Conservation (phyloP, 495 filamentous ascomycete genomes). For the Hypoxylon fragiforme region DNA sequence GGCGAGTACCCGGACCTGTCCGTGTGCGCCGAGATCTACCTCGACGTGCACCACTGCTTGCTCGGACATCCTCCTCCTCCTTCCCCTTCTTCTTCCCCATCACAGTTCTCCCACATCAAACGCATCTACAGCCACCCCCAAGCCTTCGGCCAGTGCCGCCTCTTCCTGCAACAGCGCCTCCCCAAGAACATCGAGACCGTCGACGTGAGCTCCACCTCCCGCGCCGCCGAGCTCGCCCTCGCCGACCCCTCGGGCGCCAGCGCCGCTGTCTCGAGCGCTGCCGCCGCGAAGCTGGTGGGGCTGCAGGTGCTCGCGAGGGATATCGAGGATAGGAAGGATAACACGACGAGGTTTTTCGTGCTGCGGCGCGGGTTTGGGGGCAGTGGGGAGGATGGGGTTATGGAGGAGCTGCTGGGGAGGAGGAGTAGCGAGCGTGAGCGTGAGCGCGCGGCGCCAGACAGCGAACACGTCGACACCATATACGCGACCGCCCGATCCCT, state of each 20-base stretch:
- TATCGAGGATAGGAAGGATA: slow-evolving; percentile 83
- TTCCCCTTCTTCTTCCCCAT: slow-evolving; percentile 3
- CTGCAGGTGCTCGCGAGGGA: slow-evolving; percentile 69
- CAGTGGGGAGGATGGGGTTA: not conserved
- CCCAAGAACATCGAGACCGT: slow-evolving; percentile 73
- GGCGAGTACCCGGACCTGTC: slow-evolving; percentile 62
- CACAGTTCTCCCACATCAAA: slow-evolving; percentile 51
- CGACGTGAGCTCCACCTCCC: slow-evolving; percentile 84
- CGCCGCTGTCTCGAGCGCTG: slow-evolving; percentile 75
- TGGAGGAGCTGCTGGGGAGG: not conserved
- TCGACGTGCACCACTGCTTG: slow-evolving; percentile 85
- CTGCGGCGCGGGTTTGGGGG: slow-evolving; percentile 51
- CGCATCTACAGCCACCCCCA: slow-evolving; percentile 89
- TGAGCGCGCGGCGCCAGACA: slow-evolving; percentile 1
- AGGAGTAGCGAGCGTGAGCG: not conserved
- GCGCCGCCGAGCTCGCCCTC: slow-evolving; percentile 75
- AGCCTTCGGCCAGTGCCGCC: slow-evolving; percentile 88
- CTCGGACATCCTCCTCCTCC: slow-evolving; percentile 50
- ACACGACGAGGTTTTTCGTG: slow-evolving; percentile 87
- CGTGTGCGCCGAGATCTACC: slow-evolving; percentile 79
- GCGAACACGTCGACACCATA: slow-evolving; percentile 7
- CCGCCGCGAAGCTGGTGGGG: slow-evolving; percentile 68
- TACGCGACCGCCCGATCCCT: slow-evolving; percentile 65
- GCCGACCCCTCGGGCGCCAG: slow-evolving; percentile 58
- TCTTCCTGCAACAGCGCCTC: slow-evolving; percentile 67